Evolutionary conservation across 2,329 filamentous ascomycete species (phyloP).

Genomic region (Exophiala viscosa): DNA sequence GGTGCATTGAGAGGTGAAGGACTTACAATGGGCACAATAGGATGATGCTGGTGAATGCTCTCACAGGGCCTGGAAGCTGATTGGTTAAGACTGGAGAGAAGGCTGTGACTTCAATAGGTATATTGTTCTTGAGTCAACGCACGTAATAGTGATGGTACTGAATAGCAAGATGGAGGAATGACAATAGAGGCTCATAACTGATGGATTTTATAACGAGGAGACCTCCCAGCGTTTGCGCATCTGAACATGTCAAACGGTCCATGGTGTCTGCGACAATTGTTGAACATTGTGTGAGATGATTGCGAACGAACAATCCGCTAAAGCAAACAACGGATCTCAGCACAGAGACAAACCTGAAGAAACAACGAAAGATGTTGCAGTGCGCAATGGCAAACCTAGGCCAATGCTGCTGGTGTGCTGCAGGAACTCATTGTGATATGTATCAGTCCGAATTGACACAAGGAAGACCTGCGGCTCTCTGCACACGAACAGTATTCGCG

Average conservation of each 20-base stretch:
- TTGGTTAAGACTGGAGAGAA: neutral
- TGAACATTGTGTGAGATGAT: neutral
- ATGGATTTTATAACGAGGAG: neutral
- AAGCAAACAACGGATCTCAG: neutral
- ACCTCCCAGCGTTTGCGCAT: neutral
- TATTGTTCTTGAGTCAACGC: neutral
- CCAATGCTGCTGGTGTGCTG: too few species aligned
- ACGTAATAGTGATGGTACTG: neutral
- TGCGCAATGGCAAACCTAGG: too few species aligned
- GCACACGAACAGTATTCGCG: too few species aligned
- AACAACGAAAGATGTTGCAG: too few species aligned
- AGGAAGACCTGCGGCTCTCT: too few species aligned
- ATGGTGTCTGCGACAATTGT: neutral
- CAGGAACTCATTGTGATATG: too few species aligned
- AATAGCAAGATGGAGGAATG: neutral
- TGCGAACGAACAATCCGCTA: neutral
- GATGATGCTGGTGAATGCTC: neutral
- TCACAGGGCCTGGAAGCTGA: neutral
- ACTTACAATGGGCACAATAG: constrained; percentile 7
- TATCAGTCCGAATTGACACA: too few species aligned
- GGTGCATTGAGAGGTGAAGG: neutral
- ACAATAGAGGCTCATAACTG: neutral
- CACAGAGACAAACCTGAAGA: too few species aligned
- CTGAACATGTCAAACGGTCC: neutral
- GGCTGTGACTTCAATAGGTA: neutral